A percentile compares a stretch with the other conserved stretches of the same genome.
phyloP scores from a whole-genome alignment of 163 green algal genomes.

The Scenedesmus sp. region DNA sequence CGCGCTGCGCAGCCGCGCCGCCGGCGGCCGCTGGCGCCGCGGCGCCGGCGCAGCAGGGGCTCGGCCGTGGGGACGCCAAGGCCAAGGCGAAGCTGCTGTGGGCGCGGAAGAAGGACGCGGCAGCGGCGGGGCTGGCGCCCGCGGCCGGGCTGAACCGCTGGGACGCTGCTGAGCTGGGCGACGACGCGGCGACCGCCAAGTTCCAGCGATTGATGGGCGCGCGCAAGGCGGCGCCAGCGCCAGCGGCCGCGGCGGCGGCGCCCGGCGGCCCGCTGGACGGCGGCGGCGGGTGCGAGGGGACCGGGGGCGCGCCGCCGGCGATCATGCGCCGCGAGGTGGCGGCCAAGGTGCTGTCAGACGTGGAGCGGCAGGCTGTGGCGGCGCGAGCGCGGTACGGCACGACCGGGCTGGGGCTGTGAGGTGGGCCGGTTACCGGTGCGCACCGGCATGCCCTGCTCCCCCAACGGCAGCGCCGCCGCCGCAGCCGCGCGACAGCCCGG shows the following conservation, averaged over 20 bases:
- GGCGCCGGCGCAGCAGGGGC: too few species aligned
- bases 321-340: slow-evolving; percentile 45
- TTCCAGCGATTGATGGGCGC: slow-evolving; percentile 42
- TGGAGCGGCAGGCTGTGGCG: slow-evolving; percentile 58
- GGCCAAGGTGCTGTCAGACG: slow-evolving; percentile 51
- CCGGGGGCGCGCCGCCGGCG: too few species aligned
- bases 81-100: slow-evolving; percentile 30
- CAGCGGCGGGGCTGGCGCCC: slow-evolving; percentile 18
- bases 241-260: slow-evolving; percentile 23
- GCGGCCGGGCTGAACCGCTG: slow-evolving; percentile 24
- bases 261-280: too few species aligned
- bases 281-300: too few species aligned
- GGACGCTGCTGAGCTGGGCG: slow-evolving; percentile 22
- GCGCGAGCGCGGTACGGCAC: slow-evolving; percentile 53
- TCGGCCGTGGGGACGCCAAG: too few species aligned
- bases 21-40: too few species aligned
- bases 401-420: slow-evolving; percentile 59
- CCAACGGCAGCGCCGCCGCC: too few species aligned
- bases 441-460: too few species aligned
- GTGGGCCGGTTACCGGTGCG: too few species aligned
- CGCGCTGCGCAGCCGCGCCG: too few species aligned
- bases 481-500: too few species aligned
- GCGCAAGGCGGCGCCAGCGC: background rate
- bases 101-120: slow-evolving; percentile 25
- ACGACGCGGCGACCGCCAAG: background rate